These are phyloP conservation scores for Camillea tinctor DNA, from an alignment of 2,329 filamentous ascomycete genomes.

Conservation along the genomic window DNA sequence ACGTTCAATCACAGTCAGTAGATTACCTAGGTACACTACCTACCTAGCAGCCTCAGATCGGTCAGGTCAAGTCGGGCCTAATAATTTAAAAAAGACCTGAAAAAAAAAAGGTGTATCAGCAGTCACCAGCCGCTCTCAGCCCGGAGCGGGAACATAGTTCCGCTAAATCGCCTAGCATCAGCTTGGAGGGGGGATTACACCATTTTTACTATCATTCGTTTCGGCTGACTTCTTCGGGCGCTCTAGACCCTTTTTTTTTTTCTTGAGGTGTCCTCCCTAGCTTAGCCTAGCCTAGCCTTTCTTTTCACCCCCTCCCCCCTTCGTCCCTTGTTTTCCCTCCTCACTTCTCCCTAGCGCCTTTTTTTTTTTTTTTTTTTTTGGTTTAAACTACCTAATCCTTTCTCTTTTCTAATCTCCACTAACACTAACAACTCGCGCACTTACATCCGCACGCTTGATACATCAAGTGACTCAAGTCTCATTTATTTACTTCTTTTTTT, in stretches of 20 bases:
- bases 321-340: background rate
- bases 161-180: slow-evolving; percentile 2
- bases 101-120: background rate
- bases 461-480: slow-evolving; percentile 1
- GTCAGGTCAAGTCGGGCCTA: background rate
- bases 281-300: too few relatives aligned
- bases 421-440: background rate
- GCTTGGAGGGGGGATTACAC: background rate
- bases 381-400: background rate
- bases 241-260: background rate
- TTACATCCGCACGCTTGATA: background rate
- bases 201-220: background rate
- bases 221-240: slow-evolving; percentile 5
- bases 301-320: too few relatives aligned
- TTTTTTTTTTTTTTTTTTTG: background rate
- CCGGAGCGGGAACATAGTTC: slow-evolving; percentile 1
- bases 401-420: background rate
- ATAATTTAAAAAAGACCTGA: background rate
- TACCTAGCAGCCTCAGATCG: background rate
- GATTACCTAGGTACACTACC: too few relatives aligned
- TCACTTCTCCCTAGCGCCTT: background rate
- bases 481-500: too few relatives aligned
- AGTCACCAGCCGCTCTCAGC: slow-evolving; percentile 1
- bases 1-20: background rate
- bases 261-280: background rate